Evolutionary conservation across 331 rosid genomes (phyloP), one percentile per base, ranked within the genome.

Genomic region (Quercus tomentella): DNA sequence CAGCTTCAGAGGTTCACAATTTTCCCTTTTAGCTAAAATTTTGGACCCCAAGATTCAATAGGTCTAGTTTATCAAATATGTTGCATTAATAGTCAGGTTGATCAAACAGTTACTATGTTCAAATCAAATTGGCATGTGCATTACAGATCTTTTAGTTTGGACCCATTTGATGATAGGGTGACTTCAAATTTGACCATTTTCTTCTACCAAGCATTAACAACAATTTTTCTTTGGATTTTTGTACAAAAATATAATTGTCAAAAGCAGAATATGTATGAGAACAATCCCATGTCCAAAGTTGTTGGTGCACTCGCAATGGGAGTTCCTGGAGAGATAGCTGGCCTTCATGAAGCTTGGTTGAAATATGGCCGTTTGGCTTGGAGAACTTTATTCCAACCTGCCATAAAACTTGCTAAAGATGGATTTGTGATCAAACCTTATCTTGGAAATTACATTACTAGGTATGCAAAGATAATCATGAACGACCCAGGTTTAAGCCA

Each of bases 311-410:
- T 93, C 80, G 80, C 99, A 31, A 82, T 87, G 84, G 99, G 96
- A 77, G 90, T 95, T 82, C 99, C 99, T 60, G 97, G 98, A 67
- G 98, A 91, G 83, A 85, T 93, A 84, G 98, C 98, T 35, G 99
- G 99, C 30, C 93, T 95, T 61, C 89, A 93, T 77, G 91, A 88
- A 85, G 98, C 97, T 21, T 95, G 99, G 99, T 82, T 84, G 80
- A 84, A 82, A 82, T 65, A 95, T 68, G 98, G 99, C 72, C 92
- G 97, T 72, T 76, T 95, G 74, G 62, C 88, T 6, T 95, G 99
- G 99, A 90, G 70, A 71, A 62, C 78, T 58, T 83, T 95, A 74
- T 87, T 93, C 85, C 87, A 88, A 80, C 99, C 99, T 23, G 94
- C 99, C 30, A 89, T 95, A 85, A 74, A 83, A 56, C 92, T 95